Percentiles rank a stretch among this genome's conserved stretches.
Evolutionary conservation across 768 basidiomycete species (phyloP).

Genomic region (Calocybe gangraenosa): DNA sequence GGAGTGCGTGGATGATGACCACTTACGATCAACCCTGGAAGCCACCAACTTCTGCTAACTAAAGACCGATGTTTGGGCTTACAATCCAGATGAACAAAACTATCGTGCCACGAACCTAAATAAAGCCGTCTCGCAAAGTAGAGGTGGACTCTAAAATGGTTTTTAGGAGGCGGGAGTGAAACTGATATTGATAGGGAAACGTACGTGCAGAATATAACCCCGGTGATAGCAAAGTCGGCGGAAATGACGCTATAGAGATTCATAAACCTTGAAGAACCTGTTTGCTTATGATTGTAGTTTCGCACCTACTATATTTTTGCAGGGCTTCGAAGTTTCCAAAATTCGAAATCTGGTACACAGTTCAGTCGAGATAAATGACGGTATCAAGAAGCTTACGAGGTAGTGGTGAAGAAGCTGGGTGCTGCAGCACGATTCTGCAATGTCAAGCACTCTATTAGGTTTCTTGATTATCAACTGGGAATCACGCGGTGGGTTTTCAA

Average conservation of each 20-base stretch:
- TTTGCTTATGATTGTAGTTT: neutral
- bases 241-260: constrained; percentile 1
- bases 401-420: constrained; percentile 12
- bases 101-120: neutral
- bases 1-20: neutral
- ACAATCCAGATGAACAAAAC: neutral
- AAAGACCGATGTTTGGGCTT: too few relatives aligned
- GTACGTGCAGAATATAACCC: constrained; percentile 5
- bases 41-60: constrained; percentile 8
- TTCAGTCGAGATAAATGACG: neutral
- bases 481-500: too few relatives aligned
- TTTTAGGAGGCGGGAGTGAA: neutral
- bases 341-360: constrained; percentile 1
- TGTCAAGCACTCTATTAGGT: constrained; percentile 11
- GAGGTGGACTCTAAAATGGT: neutral
- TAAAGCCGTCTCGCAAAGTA: constrained; percentile 6
- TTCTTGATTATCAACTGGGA: too few relatives aligned
- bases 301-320: neutral
- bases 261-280: neutral
- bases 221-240: constrained; percentile 3
- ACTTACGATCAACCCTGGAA: constrained; percentile 5
- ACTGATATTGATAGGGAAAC: neutral
- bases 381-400: constrained; percentile 2
- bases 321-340: constrained; percentile 3
- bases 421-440: constrained; percentile 13